Percentiles rank a stretch among this genome's conserved stretches.
Evolutionary conservation across 2,329 filamentous ascomycete genomes (phyloP).

Genomic region (Stachybotrys elegans): DNA sequence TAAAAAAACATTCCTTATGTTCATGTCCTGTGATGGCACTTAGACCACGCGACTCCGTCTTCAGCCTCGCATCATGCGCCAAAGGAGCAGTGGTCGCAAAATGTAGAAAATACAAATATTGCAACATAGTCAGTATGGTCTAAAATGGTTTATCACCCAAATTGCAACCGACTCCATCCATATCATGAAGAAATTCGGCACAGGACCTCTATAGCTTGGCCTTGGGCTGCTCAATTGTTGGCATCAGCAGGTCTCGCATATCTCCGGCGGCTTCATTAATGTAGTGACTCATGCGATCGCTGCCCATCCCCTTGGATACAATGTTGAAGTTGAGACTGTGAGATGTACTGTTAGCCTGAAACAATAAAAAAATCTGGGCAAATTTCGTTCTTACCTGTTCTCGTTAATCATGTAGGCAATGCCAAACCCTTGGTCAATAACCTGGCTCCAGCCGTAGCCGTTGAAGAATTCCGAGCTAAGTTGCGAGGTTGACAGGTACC

Average conservation of each 20-base stretch:
- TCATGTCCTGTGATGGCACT: too few relatives aligned
- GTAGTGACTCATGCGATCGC: constrained; percentile 91
- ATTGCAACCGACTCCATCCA: too few relatives aligned
- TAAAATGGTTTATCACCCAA: too few relatives aligned
- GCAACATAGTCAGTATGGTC: too few relatives aligned
- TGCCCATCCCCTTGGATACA: constrained; percentile 86
- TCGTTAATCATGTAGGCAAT: constrained; percentile 99
- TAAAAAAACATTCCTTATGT: too few relatives aligned
- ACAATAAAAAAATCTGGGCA: neutral
- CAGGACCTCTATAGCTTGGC: constrained; percentile 81
- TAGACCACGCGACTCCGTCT: too few relatives aligned
- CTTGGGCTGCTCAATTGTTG: constrained; percentile 74
- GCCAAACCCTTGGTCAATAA: constrained; percentile 91
- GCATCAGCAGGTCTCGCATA: constrained; percentile 78
- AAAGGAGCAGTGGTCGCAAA: too few relatives aligned
- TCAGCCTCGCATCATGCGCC: too few relatives aligned
- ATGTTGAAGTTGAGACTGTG: constrained; percentile 93
- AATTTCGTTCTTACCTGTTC: constrained; percentile 62
- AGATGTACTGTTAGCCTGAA: neutral
- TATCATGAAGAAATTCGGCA: too few relatives aligned
- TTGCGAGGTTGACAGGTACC: constrained; percentile 87
- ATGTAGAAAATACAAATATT: too few relatives aligned
- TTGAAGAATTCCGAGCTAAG: constrained; percentile 97
- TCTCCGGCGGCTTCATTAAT: constrained; percentile 90
- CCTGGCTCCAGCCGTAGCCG: constrained; percentile 97